Evolutionary conservation across 805 yeast species (phyloP).

Genomic region (Saccharomyces jurei): DNA sequence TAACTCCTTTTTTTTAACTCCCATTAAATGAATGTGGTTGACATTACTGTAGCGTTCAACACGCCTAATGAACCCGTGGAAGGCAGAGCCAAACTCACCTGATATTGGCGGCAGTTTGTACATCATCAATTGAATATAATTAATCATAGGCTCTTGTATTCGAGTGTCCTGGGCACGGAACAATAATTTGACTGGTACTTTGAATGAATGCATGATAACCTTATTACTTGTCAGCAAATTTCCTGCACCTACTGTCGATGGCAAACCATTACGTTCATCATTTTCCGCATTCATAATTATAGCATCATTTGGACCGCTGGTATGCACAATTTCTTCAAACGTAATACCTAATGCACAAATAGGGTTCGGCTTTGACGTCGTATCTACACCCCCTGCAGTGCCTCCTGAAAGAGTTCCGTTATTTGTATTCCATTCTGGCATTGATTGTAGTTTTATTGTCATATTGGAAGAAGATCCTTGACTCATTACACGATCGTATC

Average conservation of each 20-base stretch:
- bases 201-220: slow-evolving; percentile 54
- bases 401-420: slow-evolving; percentile 1
- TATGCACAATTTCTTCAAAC: slow-evolving; percentile 24
- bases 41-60: slow-evolving; percentile 56
- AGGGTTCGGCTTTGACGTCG: slow-evolving; percentile 11
- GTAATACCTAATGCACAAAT: slow-evolving; percentile 24
- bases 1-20: slow-evolving; percentile 5
- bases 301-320: slow-evolving; percentile 6
- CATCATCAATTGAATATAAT: slow-evolving; percentile 48
- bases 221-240: slow-evolving; percentile 10
- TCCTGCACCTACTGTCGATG: slow-evolving; percentile 1
- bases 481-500: slow-evolving; percentile 24
- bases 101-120: slow-evolving; percentile 32
- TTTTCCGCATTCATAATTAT: slow-evolving; percentile 1
- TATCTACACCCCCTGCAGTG: not conserved
- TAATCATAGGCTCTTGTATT: slow-evolving; percentile 56
- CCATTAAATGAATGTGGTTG: slow-evolving; percentile 46
- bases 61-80: slow-evolving; percentile 47
- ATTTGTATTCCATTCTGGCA: slow-evolving; percentile 23
- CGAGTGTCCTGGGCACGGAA: slow-evolving; percentile 45
- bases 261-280: slow-evolving; percentile 3
- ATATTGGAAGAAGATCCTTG: slow-evolving; percentile 24
- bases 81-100: slow-evolving; percentile 34
- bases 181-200: slow-evolving; percentile 61
- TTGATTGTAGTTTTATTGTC: slow-evolving; percentile 22